A percentile compares a stretch with the other conserved stretches of the same genome.
Conservation (phyloP, 306 rosid genomes). For the Senna tora region DNA sequence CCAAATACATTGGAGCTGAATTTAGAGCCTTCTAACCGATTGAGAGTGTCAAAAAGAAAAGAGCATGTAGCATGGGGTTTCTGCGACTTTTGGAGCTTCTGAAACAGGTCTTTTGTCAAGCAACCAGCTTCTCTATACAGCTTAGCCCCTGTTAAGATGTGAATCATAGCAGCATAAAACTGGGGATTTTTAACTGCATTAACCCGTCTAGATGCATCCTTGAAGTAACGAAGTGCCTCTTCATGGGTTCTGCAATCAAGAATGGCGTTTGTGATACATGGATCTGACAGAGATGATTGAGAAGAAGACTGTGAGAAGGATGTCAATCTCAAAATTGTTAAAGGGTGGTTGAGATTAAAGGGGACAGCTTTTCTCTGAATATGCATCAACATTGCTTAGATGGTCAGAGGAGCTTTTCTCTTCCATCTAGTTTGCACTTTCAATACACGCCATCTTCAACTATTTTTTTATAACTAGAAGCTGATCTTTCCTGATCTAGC, state of each 20-base stretch:
- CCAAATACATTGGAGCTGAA: constrained; percentile 50
- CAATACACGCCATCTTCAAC: constrained; percentile 3
- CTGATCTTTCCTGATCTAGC: neutral
- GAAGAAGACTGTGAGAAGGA: constrained; percentile 29
- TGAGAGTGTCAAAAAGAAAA: constrained; percentile 51
- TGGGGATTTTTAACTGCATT: constrained; percentile 34
- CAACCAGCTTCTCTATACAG: constrained; percentile 44
- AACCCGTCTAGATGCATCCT: constrained; percentile 17
- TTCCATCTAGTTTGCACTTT: constrained; percentile 12
- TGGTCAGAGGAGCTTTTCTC: neutral
- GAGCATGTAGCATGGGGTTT: constrained; percentile 40
- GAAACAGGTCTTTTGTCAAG: constrained; percentile 56
- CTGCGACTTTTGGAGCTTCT: constrained; percentile 44
- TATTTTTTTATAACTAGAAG: neutral
- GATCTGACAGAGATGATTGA: neutral
- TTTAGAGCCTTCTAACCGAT: constrained; percentile 32
- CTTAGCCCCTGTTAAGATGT: constrained; percentile 50
- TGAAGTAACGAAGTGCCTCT: constrained; percentile 49
- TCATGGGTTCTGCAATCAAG: constrained; percentile 40
- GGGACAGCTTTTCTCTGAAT: constrained; percentile 21
- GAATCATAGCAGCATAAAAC: constrained; percentile 47
- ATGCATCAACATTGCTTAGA: constrained; percentile 43
- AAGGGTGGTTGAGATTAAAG: constrained; percentile 13
- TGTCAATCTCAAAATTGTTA: constrained; percentile 5
- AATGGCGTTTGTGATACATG: constrained; percentile 34